phyloP scores from a whole-genome alignment of 2,329 filamentous ascomycete species.

The Samsoniella hepiali region DNA sequence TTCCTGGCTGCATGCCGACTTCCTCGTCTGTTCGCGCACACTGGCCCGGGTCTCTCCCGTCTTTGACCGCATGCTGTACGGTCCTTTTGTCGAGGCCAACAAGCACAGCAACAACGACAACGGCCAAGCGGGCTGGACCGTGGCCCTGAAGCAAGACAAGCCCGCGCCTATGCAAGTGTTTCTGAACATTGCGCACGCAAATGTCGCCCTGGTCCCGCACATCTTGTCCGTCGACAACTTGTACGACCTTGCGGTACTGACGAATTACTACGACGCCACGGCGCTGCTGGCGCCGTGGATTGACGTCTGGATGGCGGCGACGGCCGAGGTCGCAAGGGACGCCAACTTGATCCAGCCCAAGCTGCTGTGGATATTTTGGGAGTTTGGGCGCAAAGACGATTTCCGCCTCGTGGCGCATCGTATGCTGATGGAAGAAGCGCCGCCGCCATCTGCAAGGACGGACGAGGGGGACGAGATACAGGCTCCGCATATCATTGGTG shows the following conservation, averaged over 20 bases:
- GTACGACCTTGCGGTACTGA: conserved; percentile 29
- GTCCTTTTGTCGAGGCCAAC: background rate
- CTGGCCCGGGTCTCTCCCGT: background rate
- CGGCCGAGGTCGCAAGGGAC: conserved; percentile 20
- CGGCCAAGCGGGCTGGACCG: background rate
- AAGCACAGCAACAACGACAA: background rate
- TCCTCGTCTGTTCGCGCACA: conserved; percentile 2
- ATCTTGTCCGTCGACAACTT: conserved; percentile 25
- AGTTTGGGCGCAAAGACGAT: conserved; percentile 27
- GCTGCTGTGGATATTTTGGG: conserved; percentile 32
- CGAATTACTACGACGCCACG: conserved; percentile 32
- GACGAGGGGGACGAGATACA: background rate
- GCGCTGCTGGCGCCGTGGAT: conserved; percentile 27
- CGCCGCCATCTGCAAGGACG: background rate
- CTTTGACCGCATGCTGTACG: conserved; percentile 3
- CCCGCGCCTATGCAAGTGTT: background rate
- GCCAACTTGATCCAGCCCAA: conserved; percentile 24
- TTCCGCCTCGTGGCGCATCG: conserved; percentile 23
- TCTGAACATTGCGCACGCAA: background rate
- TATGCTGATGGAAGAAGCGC: background rate
- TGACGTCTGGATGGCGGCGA: conserved; percentile 22
- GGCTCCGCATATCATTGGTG: background rate
- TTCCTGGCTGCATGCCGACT: background rate
- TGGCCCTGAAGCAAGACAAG: background rate
- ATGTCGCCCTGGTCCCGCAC: conserved; percentile 21